Evolutionary conservation across 2,329 filamentous ascomycete species (phyloP).

Genomic region (Paraphaeosphaeria minitans): DNA sequence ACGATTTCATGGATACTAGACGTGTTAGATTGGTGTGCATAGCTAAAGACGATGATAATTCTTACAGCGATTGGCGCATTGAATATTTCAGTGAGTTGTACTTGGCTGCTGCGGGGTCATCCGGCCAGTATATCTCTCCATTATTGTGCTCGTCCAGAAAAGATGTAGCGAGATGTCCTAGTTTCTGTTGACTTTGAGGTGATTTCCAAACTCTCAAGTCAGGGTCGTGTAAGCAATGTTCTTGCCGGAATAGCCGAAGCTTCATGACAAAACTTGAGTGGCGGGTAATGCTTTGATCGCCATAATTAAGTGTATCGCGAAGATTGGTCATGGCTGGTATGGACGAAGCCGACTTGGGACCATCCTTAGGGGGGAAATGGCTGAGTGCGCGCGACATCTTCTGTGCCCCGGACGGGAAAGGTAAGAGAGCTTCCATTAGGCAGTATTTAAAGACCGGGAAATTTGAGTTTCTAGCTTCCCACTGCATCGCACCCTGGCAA

Average conservation of each 20-base stretch:
- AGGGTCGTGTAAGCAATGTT: not conserved
- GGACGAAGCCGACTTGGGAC: conserved; percentile 2
- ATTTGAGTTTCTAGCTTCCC: too few relatives aligned
- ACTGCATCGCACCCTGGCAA: too few relatives aligned
- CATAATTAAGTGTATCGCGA: conserved; percentile 6
- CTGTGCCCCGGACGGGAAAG: too few relatives aligned
- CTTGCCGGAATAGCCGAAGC: conserved; percentile 6
- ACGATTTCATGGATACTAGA: conserved; percentile 4
- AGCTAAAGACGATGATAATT: not conserved
- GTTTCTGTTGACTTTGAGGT: not conserved
- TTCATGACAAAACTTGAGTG: conserved; percentile 3
- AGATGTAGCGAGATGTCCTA: conserved; percentile 2
- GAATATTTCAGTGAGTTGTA: conserved; percentile 12
- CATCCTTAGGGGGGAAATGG: too few relatives aligned
- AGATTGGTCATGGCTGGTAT: conserved; percentile 11
- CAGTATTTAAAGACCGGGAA: too few relatives aligned
- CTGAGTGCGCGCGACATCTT: not conserved
- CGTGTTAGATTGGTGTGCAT: not conserved
- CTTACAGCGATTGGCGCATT: conserved; percentile 8
- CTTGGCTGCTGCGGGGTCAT: conserved; percentile 4
- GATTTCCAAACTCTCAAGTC: conserved; percentile 11
- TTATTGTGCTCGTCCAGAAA: conserved; percentile 4
- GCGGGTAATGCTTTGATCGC: not conserved
- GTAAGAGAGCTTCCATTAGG: too few relatives aligned
- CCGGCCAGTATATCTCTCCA: conserved; percentile 12